Conservation (phyloP, 2,329 filamentous ascomycete species). For the Orbilia ellipsospora region DNA sequence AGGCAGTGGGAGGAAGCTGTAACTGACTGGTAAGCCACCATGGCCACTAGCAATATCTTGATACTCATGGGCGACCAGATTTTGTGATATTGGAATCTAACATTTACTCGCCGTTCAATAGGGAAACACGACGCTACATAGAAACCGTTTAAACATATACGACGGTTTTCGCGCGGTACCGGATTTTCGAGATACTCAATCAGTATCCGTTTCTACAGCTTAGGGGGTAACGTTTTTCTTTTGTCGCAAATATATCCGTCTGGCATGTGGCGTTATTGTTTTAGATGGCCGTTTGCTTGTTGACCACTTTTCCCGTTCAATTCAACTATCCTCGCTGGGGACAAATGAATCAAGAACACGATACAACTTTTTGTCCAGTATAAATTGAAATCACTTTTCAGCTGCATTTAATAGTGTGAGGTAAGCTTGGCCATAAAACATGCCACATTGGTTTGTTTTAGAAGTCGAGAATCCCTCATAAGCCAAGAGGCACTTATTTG, state of each 20-base stretch:
- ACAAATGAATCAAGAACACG: too few relatives aligned
- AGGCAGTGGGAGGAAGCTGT: conserved; percentile 94
- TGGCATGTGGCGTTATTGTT: conserved; percentile 42
- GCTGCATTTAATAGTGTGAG: too few relatives aligned
- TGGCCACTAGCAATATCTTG: neutral
- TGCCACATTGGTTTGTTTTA: too few relatives aligned
- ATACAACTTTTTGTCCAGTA: neutral
- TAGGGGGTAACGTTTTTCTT: conserved; percentile 7
- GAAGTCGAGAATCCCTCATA: too few relatives aligned
- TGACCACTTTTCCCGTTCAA: neutral
- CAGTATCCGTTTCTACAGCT: neutral
- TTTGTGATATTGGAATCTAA: neutral
- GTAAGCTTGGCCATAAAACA: too few relatives aligned
- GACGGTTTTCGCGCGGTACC: neutral
- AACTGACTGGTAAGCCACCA: conserved; percentile 83
- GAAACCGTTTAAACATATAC: conserved; percentile 73
- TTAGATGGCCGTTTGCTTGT: conserved; percentile 17
- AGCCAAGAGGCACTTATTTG: too few relatives aligned
- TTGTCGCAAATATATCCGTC: conserved; percentile 23
- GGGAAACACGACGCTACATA: conserved; percentile 82
- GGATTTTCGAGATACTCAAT: neutral
- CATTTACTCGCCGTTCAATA: conserved; percentile 60
- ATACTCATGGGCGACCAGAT: neutral
- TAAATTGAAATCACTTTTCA: neutral
- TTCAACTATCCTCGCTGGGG: neutral